These are phyloP conservation scores for Buddleja alternifolia DNA, from an alignment of 257 asterid genomes.

Conservation along the genomic window DNA sequence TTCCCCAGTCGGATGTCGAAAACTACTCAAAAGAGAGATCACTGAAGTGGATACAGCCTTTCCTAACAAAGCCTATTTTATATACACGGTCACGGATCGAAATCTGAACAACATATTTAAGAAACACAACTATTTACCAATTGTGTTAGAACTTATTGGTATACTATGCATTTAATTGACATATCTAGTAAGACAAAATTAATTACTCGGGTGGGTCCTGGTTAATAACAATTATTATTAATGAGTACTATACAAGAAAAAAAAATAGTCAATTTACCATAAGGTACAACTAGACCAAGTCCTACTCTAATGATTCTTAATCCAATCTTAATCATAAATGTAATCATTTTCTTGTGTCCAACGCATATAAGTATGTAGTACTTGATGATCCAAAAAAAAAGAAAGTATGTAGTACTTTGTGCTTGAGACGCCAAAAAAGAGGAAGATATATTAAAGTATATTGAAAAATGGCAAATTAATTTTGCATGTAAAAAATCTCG, in stretches of 20 bases:
- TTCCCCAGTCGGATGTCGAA: too few species aligned
- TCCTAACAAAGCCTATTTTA: too few species aligned
- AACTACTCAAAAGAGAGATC: too few species aligned
- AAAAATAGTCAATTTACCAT: conserved; percentile 29
- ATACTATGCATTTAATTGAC: conserved; percentile 17
- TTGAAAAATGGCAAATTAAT: not conserved
- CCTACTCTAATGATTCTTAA: not conserved
- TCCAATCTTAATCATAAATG: conserved; percentile 28
- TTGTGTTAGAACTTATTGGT: too few species aligned
- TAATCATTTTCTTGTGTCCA: conserved; percentile 15
- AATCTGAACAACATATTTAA: too few species aligned
- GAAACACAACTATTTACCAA: too few species aligned
- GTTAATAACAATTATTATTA: conserved; percentile 22
- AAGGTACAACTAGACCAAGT: not conserved
- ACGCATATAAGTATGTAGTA: not conserved
- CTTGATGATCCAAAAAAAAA: too few species aligned
- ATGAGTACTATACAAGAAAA: conserved; percentile 8
- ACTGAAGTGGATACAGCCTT: too few species aligned
- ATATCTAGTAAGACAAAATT: conserved; percentile 22
- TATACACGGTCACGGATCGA: too few species aligned
- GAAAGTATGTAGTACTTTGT: too few species aligned
- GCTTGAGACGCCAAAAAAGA: not conserved
- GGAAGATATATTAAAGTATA: not conserved
- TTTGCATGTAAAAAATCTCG: conserved; percentile 8
- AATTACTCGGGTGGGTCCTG: conserved; percentile 27